phyloP scores from a whole-genome alignment of 2,329 filamentous ascomycete species.

The Epichloe sp. region DNA sequence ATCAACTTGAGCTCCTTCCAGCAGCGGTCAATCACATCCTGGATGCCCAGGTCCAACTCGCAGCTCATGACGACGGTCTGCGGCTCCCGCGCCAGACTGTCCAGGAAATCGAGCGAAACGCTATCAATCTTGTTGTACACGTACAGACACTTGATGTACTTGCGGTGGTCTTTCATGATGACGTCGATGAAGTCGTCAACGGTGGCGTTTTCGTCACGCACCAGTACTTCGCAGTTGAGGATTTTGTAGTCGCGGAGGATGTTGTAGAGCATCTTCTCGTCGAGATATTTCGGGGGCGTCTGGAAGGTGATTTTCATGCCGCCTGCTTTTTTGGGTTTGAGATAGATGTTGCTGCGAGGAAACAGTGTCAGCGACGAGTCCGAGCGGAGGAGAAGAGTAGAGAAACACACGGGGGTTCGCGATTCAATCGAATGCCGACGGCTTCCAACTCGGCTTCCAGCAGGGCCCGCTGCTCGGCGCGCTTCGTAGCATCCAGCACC shows the following conservation, averaged over 20 bases:
- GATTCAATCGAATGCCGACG: slow-evolving; percentile 86
- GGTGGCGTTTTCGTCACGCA: slow-evolving; percentile 88
- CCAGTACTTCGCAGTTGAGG: slow-evolving; percentile 89
- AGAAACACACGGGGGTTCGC: slow-evolving; percentile 69
- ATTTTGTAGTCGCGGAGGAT: slow-evolving; percentile 98
- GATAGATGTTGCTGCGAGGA: slow-evolving; percentile 73
- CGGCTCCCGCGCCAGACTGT: slow-evolving; percentile 82
- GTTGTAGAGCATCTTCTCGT: slow-evolving; percentile 97
- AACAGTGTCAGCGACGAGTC: background rate
- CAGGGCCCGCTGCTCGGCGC: slow-evolving; percentile 79
- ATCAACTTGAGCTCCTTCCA: slow-evolving; percentile 90
- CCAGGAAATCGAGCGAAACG: slow-evolving; percentile 84
- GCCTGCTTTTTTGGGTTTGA: slow-evolving; percentile 89
- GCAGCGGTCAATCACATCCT: slow-evolving; percentile 86
- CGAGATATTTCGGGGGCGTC: slow-evolving; percentile 72
- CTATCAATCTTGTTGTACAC: slow-evolving; percentile 99
- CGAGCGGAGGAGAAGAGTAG: background rate
- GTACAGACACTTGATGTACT: slow-evolving; percentile 90
- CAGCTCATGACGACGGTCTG: slow-evolving; percentile 96
- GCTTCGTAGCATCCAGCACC: slow-evolving; percentile 93
- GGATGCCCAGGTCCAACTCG: slow-evolving; percentile 84
- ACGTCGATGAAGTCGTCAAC: slow-evolving; percentile 99
- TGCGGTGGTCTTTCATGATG: slow-evolving; percentile 97
- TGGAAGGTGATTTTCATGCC: slow-evolving; percentile 99
- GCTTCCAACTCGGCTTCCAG: slow-evolving; percentile 89